Evolutionary conservation across 768 basidiomycete genomes (phyloP).

Genomic region (Leccinum uliginosum): DNA sequence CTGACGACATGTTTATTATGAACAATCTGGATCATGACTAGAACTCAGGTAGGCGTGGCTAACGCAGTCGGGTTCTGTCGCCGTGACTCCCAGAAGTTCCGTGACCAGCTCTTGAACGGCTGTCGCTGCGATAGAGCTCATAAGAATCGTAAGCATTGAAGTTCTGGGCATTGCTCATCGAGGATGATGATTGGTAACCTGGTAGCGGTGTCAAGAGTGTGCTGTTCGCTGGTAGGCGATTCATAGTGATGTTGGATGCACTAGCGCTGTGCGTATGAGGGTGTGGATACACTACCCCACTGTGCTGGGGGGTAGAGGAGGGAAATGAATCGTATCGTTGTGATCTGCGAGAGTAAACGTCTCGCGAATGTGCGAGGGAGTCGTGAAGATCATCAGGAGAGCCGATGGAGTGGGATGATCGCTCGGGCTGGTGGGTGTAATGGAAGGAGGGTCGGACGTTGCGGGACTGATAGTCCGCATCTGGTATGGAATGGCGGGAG

Average conservation of each 20-base stretch:
- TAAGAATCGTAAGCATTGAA: slow-evolving; percentile 23
- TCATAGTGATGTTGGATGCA: slow-evolving; percentile 20
- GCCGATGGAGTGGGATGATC: slow-evolving; percentile 9
- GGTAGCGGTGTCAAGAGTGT: slow-evolving; percentile 70
- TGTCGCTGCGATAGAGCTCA: slow-evolving; percentile 38
- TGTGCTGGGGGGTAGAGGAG: slow-evolving; percentile 16
- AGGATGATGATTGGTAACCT: slow-evolving; percentile 45
- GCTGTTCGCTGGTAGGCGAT: slow-evolving; percentile 57
- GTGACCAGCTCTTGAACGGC: slow-evolving; percentile 41
- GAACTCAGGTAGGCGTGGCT: slow-evolving; percentile 11
- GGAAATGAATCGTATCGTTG: slow-evolving; percentile 24
- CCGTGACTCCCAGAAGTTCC: slow-evolving; percentile 23
- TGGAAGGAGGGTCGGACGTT: slow-evolving; percentile 16
- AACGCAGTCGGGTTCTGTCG: slow-evolving; percentile 20
- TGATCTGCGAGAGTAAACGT: slow-evolving; percentile 22
- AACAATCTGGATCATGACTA: slow-evolving; percentile 10
- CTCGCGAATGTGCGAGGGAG: slow-evolving; percentile 11
- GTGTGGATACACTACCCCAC: slow-evolving; percentile 16
- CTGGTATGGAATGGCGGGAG: slow-evolving; percentile 26
- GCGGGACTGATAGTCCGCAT: slow-evolving; percentile 21
- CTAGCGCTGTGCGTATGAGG: slow-evolving; percentile 24
- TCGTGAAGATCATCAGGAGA: slow-evolving; percentile 21
- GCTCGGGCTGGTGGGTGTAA: slow-evolving; percentile 26
- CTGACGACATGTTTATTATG: slow-evolving; percentile 1
- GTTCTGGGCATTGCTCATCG: slow-evolving; percentile 23